phyloP scores from a whole-genome alignment of 23 red algal species.

The Agarophyton chilense region DNA sequence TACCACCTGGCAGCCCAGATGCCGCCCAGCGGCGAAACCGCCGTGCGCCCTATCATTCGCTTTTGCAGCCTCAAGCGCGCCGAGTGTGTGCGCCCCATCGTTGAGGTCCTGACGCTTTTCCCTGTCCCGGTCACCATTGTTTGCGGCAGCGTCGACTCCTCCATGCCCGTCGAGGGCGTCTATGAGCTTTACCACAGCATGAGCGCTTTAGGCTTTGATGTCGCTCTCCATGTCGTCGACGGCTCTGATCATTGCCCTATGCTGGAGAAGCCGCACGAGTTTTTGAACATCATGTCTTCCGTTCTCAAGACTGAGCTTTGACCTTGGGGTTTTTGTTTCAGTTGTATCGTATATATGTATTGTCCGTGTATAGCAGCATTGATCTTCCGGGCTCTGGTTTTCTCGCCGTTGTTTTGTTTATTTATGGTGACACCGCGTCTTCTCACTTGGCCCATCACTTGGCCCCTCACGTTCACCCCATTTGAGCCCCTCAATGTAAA shows the following conservation, averaged over 20 bases:
- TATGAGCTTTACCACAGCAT: conserved; percentile 61
- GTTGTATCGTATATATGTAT: no score
- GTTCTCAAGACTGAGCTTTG: background rate
- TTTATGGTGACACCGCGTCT: no score
- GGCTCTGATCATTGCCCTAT: conserved; percentile 84
- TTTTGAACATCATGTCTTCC: conserved; percentile 46
- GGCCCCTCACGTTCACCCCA: no score
- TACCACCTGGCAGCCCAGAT: conserved; percentile 80
- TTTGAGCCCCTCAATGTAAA: no score
- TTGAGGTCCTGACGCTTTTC: conserved; percentile 42
- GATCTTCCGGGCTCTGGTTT: no score
- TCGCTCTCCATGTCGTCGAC: conserved; percentile 61
- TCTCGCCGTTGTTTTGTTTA: no score
- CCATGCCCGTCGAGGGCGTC: conserved; percentile 74
- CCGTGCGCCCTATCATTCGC: conserved; percentile 70
- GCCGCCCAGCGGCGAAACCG: conserved; percentile 76
- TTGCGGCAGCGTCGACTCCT: conserved; percentile 74
- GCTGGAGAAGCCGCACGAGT: conserved; percentile 81
- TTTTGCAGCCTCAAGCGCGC: conserved; percentile 27
- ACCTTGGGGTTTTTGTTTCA: no score
- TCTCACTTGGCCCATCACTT: no score
- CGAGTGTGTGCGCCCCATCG: conserved; percentile 51
- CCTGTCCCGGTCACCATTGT: conserved; percentile 68
- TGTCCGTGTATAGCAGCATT: no score
- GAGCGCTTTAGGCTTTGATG: conserved; percentile 26